Base-by-base conservation (phyloP, 1,284 basidiomycete genomes). In the Microbotryum silenes-acaulis region DNA sequence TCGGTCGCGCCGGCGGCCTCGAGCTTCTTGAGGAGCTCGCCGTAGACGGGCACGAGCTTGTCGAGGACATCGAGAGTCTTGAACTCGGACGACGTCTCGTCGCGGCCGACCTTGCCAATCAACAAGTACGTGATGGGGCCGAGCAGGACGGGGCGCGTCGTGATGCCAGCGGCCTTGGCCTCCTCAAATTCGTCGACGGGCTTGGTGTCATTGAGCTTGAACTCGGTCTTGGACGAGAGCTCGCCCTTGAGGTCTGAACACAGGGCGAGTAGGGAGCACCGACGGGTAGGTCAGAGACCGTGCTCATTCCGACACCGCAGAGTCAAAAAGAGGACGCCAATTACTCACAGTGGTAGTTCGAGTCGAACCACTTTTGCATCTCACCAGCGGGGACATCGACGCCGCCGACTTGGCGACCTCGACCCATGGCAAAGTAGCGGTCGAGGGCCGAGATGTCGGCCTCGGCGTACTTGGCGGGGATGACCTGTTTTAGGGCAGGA, bases 301-400 rank as follows among this genome's bases (percentile, higher is more conserved):
- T 6, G 27, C 27, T 27, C 27, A 27, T 27, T 6, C 27, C 27
- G 27, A 27, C 27, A 27, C 27, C 27, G 27, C 27, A 6, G 27
- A 27, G 27, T 27, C 27, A 27, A 27, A 6, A 27, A 29, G 89
- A 88, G 78, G 96, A n/a, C n/a, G 84, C 80, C 96, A 91, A 67
- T 91, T 91, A 67, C 97, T 92, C 78, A 98, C 91, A 96, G 82
- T 98, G 96, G 83, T 98, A 98, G 85, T 98, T 99, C 61, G 93
- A 97, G 81, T 98, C 94, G 78, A 97, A 98, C 91, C 91, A 72
- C 61, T 71, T 67, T 54, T 63, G 62, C 68, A 71, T 70, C 66
- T 72, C 70, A 54, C 59, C 57, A 6, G 62, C 62, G 51, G 63
- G 60, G 57, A 64, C 59, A 65, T 99, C 96, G 72, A 99, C 91